These are phyloP conservation scores for Colletotrichum shisoi DNA, from an alignment of 2,329 filamentous ascomycete species.

Conservation along the genomic window DNA sequence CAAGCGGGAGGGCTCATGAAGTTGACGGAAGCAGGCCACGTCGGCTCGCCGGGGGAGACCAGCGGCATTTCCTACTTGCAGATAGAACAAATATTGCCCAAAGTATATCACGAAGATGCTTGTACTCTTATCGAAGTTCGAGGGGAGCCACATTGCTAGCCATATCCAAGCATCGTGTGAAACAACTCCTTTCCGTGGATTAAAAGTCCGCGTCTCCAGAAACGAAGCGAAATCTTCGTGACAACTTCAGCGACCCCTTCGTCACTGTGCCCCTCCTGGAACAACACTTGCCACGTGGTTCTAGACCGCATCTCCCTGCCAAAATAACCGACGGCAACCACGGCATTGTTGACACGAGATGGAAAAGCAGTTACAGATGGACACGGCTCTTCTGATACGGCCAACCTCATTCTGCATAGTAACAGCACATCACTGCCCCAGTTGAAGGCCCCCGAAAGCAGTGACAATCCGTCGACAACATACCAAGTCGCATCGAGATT, in stretches of 20 bases:
- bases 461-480: neutral
- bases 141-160: conserved; percentile 8
- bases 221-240: conserved; percentile 19
- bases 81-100: too few species aligned
- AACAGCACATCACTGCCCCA: neutral
- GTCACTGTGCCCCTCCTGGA: neutral
- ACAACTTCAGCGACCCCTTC: neutral
- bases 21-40: too few species aligned
- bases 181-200: conserved; percentile 3
- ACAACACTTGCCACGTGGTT: neutral
- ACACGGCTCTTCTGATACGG: neutral
- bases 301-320: neutral
- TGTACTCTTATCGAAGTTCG: conserved; percentile 8
- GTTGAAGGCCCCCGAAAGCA: neutral
- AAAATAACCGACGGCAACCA: conserved; percentile 1
- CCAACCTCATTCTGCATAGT: neutral
- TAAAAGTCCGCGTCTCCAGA: neutral
- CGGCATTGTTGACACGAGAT: neutral
- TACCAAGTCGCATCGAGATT: neutral
- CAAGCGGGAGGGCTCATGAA: too few species aligned
- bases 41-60: too few species aligned
- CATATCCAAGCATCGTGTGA: conserved; percentile 33
- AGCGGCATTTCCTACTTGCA: too few species aligned
- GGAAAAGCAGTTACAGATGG: neutral
- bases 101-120: neutral